These are phyloP conservation scores for Lactuca saligna DNA, from an alignment of 129 eudicot genomes.

Conservation along the genomic window DNA sequence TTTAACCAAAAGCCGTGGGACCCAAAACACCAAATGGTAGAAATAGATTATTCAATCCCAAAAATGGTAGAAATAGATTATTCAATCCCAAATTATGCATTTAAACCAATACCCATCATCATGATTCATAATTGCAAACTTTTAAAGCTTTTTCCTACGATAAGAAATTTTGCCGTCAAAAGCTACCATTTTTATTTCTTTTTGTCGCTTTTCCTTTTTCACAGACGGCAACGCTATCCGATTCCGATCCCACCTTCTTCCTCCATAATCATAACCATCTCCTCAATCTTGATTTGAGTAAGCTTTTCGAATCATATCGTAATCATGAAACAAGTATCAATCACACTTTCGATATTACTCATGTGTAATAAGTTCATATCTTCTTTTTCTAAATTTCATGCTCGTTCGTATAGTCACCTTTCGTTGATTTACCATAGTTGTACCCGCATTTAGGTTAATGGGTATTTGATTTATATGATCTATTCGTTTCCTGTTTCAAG, in stretches of 20 bases:
- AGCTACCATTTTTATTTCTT: conserved; percentile 16
- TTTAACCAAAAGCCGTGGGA: neutral
- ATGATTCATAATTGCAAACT: conserved; percentile 31
- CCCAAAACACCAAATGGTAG: conserved; percentile 13
- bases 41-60: no score
- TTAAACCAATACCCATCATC: conserved; percentile 7
- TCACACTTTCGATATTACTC: conserved; percentile 24
- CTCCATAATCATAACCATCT: conserved; percentile 24
- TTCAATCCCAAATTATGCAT: conserved; percentile 13
- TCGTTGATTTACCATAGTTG: conserved; percentile 12
- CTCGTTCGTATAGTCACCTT: conserved; percentile 9
- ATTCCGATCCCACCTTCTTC: conserved; percentile 33
- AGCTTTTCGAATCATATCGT: conserved; percentile 23
- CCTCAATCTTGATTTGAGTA: conserved; percentile 28
- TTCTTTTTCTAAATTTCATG: neutral
- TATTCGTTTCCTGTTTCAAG: conserved; percentile 25
- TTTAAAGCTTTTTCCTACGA: conserved; percentile 11
- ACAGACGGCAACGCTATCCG: neutral
- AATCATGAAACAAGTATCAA: conserved; percentile 22
- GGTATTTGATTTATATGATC: conserved; percentile 19
- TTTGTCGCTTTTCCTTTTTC: conserved; percentile 17
- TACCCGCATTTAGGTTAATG: neutral
- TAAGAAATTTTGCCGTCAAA: conserved; percentile 17
- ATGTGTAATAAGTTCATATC: conserved; percentile 35
- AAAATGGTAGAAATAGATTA: neutral